phyloP scores from a whole-genome alignment of 805 yeast genomes.

The Blastobotrys robertii region DNA sequence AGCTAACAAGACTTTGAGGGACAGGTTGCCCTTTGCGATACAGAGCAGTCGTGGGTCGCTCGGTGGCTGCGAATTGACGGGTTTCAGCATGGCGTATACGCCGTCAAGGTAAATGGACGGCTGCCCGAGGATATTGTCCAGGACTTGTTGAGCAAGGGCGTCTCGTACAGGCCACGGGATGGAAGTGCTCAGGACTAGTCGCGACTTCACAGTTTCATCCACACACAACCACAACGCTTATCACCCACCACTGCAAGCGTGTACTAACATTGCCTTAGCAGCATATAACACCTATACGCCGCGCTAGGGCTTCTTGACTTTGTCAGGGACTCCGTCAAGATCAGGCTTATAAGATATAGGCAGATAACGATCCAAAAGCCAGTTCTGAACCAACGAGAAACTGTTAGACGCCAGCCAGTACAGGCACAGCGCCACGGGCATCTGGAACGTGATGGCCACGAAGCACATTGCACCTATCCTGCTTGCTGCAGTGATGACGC shows the following conservation, averaged over 20 bases:
- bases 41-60: slow-evolving; percentile 63
- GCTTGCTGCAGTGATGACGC: slow-evolving; percentile 65
- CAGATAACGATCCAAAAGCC: slow-evolving; percentile 51
- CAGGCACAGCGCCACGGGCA: slow-evolving; percentile 71
- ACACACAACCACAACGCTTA: too few species aligned
- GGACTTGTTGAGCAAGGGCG: slow-evolving; percentile 63
- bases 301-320: neutral
- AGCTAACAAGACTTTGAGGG: slow-evolving; percentile 71
- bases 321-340: neutral
- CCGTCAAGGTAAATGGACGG: slow-evolving; percentile 86
- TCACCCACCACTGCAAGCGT: too few species aligned
- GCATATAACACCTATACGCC: too few species aligned
- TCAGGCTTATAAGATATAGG: slow-evolving; percentile 38
- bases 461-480: slow-evolving; percentile 68
- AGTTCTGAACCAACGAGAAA: slow-evolving; percentile 68
- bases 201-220: neutral
- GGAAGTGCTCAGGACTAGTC: slow-evolving; percentile 44
- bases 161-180: slow-evolving; percentile 87
- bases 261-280: too few species aligned
- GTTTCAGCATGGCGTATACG: slow-evolving; percentile 82
- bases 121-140: slow-evolving; percentile 78
- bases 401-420: slow-evolving; percentile 86
- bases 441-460: slow-evolving; percentile 78
- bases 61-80: slow-evolving; percentile 89
- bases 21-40: slow-evolving; percentile 78